Base-by-base conservation (phyloP, 2,329 filamentous ascomycete genomes). In the Paraphoma sp. region DNA sequence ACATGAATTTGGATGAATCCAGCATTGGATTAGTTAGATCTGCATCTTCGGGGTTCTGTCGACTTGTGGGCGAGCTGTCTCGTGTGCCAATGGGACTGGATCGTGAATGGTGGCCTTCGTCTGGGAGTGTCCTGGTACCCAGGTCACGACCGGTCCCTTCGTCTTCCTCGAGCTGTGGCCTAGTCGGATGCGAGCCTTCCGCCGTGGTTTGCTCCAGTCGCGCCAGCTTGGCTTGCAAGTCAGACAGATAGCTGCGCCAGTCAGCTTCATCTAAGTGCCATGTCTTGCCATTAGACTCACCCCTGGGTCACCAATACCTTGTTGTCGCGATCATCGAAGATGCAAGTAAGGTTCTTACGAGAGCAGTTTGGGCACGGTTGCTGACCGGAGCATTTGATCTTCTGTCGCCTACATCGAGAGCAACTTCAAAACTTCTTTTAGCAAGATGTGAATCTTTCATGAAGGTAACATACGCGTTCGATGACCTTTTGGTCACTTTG, bases 301-400 rank as follows among this genome's bases (percentile, higher is more conserved):
- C 69, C 69, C 62, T 70, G 60, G 4, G 67, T 70, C 0, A 71
- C 68, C 16, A 71, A 48, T n/a, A 72, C 48, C 30, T 73, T 73
- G n/a, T 67, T 69, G n/a, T 73, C 69, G 48, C 69, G 57, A n/a
- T 72, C 69, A 48, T 72, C 65, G 31, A 73, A 72, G 8, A 68
- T 59, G 48, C 70, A 72, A 16, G 54, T 60, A 23, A 72, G 28
- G 29, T 59, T 71, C 29, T 69, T 67, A 49, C 65, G 70, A 42
- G 57, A 63, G 50, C 70, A 73, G 36, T 66, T 71, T 6, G 62
- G 61, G 49, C 70, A 73, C 11, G 70, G 70, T 31, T 71, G 69
- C 48, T 71, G 67, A 12, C 70, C 70, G 0, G 70, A 73, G 46
- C 70, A 73, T 54, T 73, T 73, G 52, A 72, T 73, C 50, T 73